A percentile compares a stretch with the other conserved stretches of the same genome.
Evolutionary conservation across 176 grass and related monocot genomes (phyloP).

Genomic region (Eremochloa ophiuroides): DNA sequence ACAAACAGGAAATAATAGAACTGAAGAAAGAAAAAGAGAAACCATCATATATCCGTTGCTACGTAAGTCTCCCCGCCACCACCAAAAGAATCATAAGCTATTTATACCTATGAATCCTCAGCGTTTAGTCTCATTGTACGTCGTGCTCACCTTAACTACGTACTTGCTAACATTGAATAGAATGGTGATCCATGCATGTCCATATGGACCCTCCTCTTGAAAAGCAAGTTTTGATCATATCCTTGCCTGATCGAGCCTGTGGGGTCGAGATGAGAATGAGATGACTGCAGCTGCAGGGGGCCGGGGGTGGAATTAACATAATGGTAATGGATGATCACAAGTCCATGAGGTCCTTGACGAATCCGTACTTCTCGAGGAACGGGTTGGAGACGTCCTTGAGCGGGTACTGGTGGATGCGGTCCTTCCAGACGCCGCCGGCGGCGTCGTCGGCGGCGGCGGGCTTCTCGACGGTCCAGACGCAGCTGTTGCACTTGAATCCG

Average conservation of each 20-base stretch:
- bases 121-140: background rate
- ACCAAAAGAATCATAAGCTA: constrained; percentile 33
- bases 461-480: constrained; percentile 67
- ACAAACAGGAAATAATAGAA: background rate
- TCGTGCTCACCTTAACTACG: background rate
- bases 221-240: too few species aligned
- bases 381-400: constrained; percentile 62
- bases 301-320: too few species aligned
- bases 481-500: constrained; percentile 97
- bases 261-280: too few species aligned
- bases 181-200: too few species aligned
- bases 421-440: constrained; percentile 73
- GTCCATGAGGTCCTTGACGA: constrained; percentile 61
- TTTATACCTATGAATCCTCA: constrained; percentile 20
- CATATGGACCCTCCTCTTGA: too few species aligned
- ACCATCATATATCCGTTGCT: background rate
- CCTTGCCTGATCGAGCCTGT: too few species aligned
- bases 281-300: too few species aligned
- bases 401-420: constrained; percentile 64
- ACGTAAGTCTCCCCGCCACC: background rate
- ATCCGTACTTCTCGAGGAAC: constrained; percentile 76
- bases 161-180: too few species aligned
- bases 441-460: constrained; percentile 20
- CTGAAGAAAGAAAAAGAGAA: background rate
- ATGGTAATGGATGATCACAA: constrained; percentile 15